Evolutionary conservation across 129 eudicot species (phyloP).

Genomic region (Lactuca sativa): DNA sequence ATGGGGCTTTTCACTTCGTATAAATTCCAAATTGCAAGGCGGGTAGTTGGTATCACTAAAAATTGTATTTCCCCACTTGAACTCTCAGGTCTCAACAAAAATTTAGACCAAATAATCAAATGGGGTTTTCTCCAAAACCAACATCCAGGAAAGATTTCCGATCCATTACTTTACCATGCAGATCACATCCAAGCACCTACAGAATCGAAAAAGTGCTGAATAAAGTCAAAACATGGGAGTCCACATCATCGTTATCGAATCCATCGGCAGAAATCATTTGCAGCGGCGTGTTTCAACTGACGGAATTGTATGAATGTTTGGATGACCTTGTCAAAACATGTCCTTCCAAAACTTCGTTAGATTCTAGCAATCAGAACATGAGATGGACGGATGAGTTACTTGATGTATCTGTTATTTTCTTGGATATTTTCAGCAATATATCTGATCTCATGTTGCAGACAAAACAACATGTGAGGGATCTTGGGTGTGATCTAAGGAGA

Average conservation of each 20-base stretch:
- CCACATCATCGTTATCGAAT: background rate
- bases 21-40: conserved; percentile 1
- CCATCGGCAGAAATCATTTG: conserved; percentile 29
- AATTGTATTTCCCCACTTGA: background rate
- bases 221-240: conserved; percentile 17
- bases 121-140: conserved; percentile 33
- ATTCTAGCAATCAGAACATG: background rate
- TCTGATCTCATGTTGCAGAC: conserved; percentile 27
- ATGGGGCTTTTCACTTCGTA: background rate
- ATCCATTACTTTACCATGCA: too few relatives aligned
- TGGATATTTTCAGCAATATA: conserved; percentile 32
- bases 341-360: too few relatives aligned
- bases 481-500: conserved; percentile 29
- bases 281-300: conserved; percentile 31
- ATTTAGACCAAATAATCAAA: background rate
- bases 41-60: background rate
- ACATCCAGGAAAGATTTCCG: background rate
- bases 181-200: too few relatives aligned
- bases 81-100: too few relatives aligned
- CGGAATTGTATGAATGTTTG: conserved; percentile 35
- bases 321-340: conserved; percentile 9
- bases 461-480: conserved; percentile 20
- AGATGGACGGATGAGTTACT: conserved; percentile 30
- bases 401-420: conserved; percentile 30
- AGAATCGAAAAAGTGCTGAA: too few relatives aligned